Percentiles rank a stretch among this genome's conserved stretches.
Evolutionary conservation across 192 early-diverging fungal species (phyloP).

Genomic region (Coemansia sp.): DNA sequence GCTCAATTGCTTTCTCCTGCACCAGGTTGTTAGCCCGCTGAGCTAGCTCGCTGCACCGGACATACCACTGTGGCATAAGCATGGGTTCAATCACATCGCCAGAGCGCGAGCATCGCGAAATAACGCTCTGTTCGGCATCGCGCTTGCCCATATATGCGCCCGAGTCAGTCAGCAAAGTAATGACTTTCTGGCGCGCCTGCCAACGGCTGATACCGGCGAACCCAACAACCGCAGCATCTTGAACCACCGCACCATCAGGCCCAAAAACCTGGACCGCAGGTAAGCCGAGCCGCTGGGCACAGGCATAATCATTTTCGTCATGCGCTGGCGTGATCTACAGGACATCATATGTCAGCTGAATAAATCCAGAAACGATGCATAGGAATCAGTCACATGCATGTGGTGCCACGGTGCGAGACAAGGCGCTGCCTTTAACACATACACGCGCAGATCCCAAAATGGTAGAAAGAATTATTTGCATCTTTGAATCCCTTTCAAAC

Average conservation of each 20-base stretch:
- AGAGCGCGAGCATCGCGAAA: conserved; percentile 73
- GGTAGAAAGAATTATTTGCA: not conserved
- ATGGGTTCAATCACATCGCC: conserved; percentile 95
- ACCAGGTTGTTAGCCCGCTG: conserved; percentile 67
- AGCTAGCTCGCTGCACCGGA: conserved; percentile 79
- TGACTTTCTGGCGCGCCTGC: conserved; percentile 72
- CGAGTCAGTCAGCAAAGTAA: conserved; percentile 62
- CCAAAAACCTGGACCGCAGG: conserved; percentile 84
- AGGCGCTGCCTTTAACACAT: no score
- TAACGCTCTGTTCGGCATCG: conserved; percentile 76
- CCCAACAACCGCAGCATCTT: conserved; percentile 4
- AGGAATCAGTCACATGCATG: conserved; percentile 5
- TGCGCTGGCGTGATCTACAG: conserved; percentile 91
- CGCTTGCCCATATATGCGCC: conserved; percentile 74
- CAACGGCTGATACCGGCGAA: conserved; percentile 69
- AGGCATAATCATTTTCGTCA: conserved; percentile 87
- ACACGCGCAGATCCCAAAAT: no score
- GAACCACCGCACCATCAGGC: conserved; percentile 71
- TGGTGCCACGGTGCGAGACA: no score
- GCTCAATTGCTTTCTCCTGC: conserved; percentile 58
- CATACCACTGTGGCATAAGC: conserved; percentile 97
- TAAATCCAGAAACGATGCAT: not conserved
- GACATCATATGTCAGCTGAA: no score
- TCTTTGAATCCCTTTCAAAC: not conserved
- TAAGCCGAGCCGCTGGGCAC: conserved; percentile 79